Conservation (phyloP, 306 rosid genomes). For the Biancaea sappan region DNA sequence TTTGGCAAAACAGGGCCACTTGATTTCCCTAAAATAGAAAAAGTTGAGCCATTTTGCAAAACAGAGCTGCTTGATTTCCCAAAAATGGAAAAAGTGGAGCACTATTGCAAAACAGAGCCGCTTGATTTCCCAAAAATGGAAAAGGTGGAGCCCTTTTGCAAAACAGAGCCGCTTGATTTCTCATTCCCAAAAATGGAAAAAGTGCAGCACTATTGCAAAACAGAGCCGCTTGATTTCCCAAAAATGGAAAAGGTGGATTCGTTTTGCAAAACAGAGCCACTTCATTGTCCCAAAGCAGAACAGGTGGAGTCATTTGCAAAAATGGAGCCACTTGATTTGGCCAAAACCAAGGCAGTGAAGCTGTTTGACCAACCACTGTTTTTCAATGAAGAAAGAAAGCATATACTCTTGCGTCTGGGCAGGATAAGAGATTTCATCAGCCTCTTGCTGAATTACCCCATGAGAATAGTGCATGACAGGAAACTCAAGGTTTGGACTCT, state of each 20-base stretch:
- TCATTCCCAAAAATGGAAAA: too few relatives aligned
- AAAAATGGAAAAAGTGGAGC: too few relatives aligned
- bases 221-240: not conserved
- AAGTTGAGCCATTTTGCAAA: too few relatives aligned
- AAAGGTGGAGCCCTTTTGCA: not conserved
- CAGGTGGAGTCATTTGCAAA: not conserved
- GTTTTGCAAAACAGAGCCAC: not conserved
- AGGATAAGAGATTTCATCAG: too few relatives aligned
- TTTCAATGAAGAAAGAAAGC: too few relatives aligned
- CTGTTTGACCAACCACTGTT: not conserved
- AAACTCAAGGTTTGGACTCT: not conserved
- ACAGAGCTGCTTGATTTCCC: too few relatives aligned
- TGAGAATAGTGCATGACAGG: not conserved
- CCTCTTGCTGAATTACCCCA: too few relatives aligned
- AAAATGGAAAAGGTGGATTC: not conserved
- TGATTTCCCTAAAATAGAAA: too few relatives aligned
- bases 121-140: not conserved
- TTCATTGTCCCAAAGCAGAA: not conserved
- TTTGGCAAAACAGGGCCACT: too few relatives aligned
- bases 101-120: too few relatives aligned
- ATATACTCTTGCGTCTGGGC: too few relatives aligned
- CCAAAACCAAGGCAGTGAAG: not conserved
- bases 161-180: not conserved
- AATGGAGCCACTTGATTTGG: not conserved
- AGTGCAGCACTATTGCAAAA: too few relatives aligned